Percentiles rank a stretch among this genome's conserved stretches.
Evolutionary conservation across 176 grass and related monocot species (phyloP).

Genomic region (Musa itinerans): DNA sequence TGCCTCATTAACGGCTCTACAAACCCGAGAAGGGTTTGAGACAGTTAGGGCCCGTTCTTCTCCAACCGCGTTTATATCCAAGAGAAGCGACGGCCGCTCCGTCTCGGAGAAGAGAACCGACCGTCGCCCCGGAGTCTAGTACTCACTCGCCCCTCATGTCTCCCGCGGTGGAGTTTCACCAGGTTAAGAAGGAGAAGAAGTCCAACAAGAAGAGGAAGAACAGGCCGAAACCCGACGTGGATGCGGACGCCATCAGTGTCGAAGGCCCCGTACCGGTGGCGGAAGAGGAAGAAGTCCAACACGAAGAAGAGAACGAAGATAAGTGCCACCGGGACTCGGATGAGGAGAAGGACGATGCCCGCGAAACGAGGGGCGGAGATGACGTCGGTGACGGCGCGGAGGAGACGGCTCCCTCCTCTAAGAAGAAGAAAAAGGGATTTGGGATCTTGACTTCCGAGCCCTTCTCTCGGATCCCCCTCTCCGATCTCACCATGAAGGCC

Average conservation of each 20-base stretch:
- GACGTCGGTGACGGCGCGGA: constrained; percentile 13
- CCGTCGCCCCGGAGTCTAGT: no score
- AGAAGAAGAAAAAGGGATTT: constrained; percentile 10
- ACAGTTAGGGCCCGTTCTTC: no score
- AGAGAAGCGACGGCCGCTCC: no score
- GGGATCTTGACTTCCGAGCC: constrained; percentile 40
- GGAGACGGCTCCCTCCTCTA: background rate
- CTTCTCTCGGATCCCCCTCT: constrained; percentile 61
- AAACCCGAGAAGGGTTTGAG: no score
- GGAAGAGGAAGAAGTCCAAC: background rate
- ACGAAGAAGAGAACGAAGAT: background rate
- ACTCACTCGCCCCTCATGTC: background rate
- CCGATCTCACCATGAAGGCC: constrained; percentile 45
- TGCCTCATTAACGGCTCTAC: no score
- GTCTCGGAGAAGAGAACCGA: no score
- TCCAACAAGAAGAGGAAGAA: constrained; percentile 24
- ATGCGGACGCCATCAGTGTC: background rate
- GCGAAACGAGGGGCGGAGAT: background rate
- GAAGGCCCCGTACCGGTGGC: background rate
- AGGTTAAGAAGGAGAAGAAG: constrained; percentile 10
- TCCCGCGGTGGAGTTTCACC: background rate
- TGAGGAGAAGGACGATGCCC: background rate
- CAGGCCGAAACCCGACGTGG: constrained; percentile 3
- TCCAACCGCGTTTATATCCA: no score
- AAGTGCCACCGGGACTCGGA: background rate